Evolutionary conservation across 768 basidiomycete genomes (phyloP).

Genomic region (Gloeopeniophorella convolvens): DNA sequence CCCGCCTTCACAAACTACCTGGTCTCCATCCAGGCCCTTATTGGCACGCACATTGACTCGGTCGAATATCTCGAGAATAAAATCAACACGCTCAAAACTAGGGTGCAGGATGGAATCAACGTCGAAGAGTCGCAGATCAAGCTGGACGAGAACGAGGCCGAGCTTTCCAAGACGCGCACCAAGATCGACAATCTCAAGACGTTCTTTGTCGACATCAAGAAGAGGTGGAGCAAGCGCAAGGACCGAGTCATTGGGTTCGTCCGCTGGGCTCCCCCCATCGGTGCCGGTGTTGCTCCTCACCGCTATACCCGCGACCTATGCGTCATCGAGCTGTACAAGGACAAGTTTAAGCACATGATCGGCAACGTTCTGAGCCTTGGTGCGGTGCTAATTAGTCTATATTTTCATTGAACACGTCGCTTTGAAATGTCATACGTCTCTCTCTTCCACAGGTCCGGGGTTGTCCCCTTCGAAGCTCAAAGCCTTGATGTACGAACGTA

Average conservation of each 20-base stretch:
- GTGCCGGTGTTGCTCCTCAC: conserved; percentile 19
- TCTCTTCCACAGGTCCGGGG: conserved; percentile 21
- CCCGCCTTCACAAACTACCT: conserved; percentile 23
- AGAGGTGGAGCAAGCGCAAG: conserved; percentile 22
- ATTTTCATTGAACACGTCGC: conserved; percentile 15
- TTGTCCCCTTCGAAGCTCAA: conserved; percentile 12
- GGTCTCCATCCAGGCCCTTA: conserved; percentile 24
- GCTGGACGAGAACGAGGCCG: conserved; percentile 19
- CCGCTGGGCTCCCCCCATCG: conserved; percentile 26
- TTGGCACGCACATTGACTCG: conserved; percentile 21
- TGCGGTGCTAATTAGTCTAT: conserved; percentile 18
- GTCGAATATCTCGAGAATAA: conserved; percentile 18
- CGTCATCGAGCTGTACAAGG: conserved; percentile 26
- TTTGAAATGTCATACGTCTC: conserved; percentile 14
- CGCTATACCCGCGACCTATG: conserved; percentile 24
- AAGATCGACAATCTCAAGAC: conserved; percentile 23
- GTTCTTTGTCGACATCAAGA: conserved; percentile 22
- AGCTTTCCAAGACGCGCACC: conserved; percentile 19
- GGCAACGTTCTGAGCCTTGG: conserved; percentile 26
- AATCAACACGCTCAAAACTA: conserved; percentile 8
- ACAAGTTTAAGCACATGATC: conserved; percentile 22
- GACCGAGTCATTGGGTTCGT: conserved; percentile 26
- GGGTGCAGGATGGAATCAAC: conserved; percentile 20
- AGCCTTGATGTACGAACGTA: conserved; percentile 19
- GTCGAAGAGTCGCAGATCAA: conserved; percentile 18